phyloP scores from a whole-genome alignment of 1,284 basidiomycete species.

The Lentinula novae-zelandiae region DNA sequence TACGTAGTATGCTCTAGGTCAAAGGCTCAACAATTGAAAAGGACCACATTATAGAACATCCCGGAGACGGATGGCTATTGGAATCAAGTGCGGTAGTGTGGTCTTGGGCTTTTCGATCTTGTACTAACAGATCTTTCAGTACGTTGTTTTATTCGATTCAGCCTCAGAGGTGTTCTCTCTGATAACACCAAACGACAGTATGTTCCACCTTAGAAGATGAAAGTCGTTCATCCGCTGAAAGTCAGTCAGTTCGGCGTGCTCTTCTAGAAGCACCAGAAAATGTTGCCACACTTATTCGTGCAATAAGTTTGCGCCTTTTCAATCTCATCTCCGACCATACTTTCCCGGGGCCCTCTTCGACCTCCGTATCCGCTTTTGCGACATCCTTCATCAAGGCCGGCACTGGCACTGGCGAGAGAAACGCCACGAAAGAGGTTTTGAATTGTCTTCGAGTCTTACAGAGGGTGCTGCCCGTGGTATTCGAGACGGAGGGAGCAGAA shows the following conservation, averaged over 20 bases:
- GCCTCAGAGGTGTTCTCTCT: constrained; percentile 86
- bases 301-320: constrained; percentile 74
- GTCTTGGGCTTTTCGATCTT: neutral
- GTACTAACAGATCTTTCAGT: constrained; percentile 43
- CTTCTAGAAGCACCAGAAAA: constrained; percentile 82
- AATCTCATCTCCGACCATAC: constrained; percentile 78
- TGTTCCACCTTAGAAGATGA: constrained; percentile 24
- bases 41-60: constrained; percentile 53
- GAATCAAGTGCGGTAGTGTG: constrained; percentile 61
- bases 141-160: constrained; percentile 80
- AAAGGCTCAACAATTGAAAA: constrained; percentile 7
- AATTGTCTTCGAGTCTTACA: constrained; percentile 87
- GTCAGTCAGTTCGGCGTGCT: constrained; percentile 68
- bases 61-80: constrained; percentile 73
- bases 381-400: constrained; percentile 62
- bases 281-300: constrained; percentile 75
- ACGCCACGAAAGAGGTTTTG: constrained; percentile 78
- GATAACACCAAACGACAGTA: constrained; percentile 82
- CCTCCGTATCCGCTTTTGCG: constrained; percentile 63
- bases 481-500: constrained; percentile 77
- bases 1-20: constrained; percentile 34
- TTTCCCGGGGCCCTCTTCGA: constrained; percentile 63
- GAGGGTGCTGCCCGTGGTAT: constrained; percentile 83
- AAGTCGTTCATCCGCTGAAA: neutral
- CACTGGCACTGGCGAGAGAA: constrained; percentile 47